Evolutionary conservation across 805 yeast genomes (phyloP), one percentile per base, ranked within the genome.

Genomic region (Saccharomycopsis vini): DNA sequence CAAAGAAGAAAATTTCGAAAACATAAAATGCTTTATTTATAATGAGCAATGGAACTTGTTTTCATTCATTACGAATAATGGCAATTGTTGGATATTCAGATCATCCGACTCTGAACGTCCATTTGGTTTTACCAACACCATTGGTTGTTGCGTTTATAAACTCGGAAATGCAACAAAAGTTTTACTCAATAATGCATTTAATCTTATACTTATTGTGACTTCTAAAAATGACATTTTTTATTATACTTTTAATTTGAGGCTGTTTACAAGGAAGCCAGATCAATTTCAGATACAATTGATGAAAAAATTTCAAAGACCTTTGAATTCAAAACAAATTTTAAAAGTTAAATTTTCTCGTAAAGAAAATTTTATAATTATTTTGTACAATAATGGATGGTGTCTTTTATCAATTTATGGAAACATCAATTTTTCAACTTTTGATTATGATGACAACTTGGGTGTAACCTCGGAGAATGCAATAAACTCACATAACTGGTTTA

Each of bases 391-490:
- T 21, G 53, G 56, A 1, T 59, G 63, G 63, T 46, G 51, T 3
- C n/a, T 54, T 2, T 44, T 51, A n/a, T 58, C 62, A 6, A 52
- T 54, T 1, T 59, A 53, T 45, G 63, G 62, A 5, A 44, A 53
- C 24, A 51, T 50, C 3, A 43, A 44, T 2, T 59, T 59, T 43
- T 44, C 50, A 3, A 49, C 54, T 28, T 42, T 44, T 39, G 50
- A 47, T 13, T 47, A 51, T 20, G 55, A 51, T 39, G 42, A 45
- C 13, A 29, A 28, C 26, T 23, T 49, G 23, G 52, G 52, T 5
- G 38, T 40, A n/a, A 46, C 43, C 19, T n/a, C n/a, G n/a, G n/a
- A 19, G 21, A 32, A 32, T 13, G 20, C 12, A 6, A 18, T n/a
- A 5, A 23, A 13, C 5, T 20, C 40, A 9, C 33, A 38, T 9